Base-by-base conservation (phyloP, 352 stramenopile species). In the Phytophthora ohioensis region DNA sequence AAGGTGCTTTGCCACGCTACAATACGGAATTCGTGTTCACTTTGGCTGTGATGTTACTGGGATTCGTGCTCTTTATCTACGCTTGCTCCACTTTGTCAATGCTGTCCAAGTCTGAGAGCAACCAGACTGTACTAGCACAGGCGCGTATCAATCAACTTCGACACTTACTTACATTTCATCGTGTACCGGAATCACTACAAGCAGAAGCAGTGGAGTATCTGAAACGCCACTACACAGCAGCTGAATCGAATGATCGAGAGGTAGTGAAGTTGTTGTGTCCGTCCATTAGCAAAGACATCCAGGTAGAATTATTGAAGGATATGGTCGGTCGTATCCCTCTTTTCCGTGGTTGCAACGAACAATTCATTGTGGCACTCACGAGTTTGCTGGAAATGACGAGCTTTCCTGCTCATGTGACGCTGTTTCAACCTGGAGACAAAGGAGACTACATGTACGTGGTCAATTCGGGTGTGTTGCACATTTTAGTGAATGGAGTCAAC, bases 391-490 rank as follows among this genome's bases (percentile, higher is more conserved):
- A 92, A 54, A 80, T 91, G 67, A 78, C 75, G 4, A 84, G 84
- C 30, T 73, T 90, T 11, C 84, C 86, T 0, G 76, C 81, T 5
- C 76, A 90, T 43, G 88, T 81, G 12, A 64, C 76, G 11, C 55
- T 94, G 1, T 94, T 85, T 51, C 64, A 79, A 13, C 69, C 67
- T 17, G 86, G 86, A 6, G 84, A 91, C 34, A 67, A 77, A 17
- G 86, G 86, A 0, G 86, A 94, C 57, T 85, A 76, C 42, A 92
- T 94, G 86, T 92, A 91, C 43, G 69, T 90, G 34, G 86, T 93
- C 27, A 87, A 87, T 34, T 89, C 83, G 0, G 85, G 83, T 0
- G 68, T 88, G 1, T 64, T 93, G 3, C 73, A 87, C 36, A 89
- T 93, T 55, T 43, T 90, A 8, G 85, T 91, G 10, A 77, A 80